Conservation (phyloP, 2,329 filamentous ascomycete species). For the Alternaria consortialis region DNA sequence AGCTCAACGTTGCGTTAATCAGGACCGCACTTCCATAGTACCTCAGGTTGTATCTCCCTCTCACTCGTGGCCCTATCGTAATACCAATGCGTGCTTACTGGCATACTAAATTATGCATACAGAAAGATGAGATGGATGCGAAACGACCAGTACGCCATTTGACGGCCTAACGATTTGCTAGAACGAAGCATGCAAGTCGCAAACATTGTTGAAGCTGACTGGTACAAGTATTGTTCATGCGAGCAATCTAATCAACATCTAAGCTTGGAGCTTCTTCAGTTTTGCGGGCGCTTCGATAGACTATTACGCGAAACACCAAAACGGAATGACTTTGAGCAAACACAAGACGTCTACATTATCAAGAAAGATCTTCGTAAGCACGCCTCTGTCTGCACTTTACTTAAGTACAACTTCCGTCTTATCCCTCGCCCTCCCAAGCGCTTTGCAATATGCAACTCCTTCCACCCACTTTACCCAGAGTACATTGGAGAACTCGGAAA, state of each 20-base stretch:
- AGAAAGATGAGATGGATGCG: neutral
- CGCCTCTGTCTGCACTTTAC: neutral
- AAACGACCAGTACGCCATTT: neutral
- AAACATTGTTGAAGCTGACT: neutral
- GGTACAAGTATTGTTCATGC: neutral
- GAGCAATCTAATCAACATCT: neutral
- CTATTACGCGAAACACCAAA: neutral
- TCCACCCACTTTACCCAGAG: conserved; percentile 32
- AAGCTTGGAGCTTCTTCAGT: neutral
- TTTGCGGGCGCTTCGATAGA: neutral
- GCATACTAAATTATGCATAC: neutral
- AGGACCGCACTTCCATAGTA: conserved; percentile 6
- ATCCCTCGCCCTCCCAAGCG: conserved; percentile 21
- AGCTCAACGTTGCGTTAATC: conserved; percentile 12
- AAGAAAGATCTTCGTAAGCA: neutral
- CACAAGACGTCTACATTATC: neutral
- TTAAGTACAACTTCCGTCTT: neutral
- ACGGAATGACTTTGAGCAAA: neutral
- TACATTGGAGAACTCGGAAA: conserved; percentile 32
- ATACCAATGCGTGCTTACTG: neutral
- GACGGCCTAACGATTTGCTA: neutral
- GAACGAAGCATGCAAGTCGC: neutral
- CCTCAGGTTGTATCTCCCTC: neutral
- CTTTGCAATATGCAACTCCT: conserved; percentile 30
- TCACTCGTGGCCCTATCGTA: neutral